Conservation (phyloP, 2,329 filamentous ascomycete genomes). For the Truncatella angustata region DNA sequence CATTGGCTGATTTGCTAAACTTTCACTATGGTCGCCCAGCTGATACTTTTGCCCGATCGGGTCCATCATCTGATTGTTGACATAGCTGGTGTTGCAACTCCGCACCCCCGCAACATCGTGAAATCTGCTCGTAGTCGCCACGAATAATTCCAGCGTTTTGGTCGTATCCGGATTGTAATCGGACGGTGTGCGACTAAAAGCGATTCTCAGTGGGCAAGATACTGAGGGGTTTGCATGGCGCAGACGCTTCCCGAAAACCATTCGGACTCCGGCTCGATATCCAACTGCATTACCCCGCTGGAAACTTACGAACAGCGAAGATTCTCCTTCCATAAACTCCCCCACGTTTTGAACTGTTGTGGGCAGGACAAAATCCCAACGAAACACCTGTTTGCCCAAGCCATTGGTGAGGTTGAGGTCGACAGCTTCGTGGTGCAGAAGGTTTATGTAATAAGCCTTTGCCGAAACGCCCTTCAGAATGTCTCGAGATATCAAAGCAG, state of each 20-base stretch:
- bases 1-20: conserved; percentile 1
- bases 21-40: neutral
- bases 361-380: conserved; percentile 20
- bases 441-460: neutral
- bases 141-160: conserved; percentile 17
- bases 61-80: neutral
- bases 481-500: too few relatives aligned
- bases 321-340: conserved; percentile 29
- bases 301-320: conserved; percentile 14
- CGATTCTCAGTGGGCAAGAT: conserved; percentile 1
- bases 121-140: conserved; percentile 8
- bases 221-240: conserved; percentile 19
- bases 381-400: neutral
- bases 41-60: neutral
- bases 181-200: neutral
- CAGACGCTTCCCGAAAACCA: conserved; percentile 16
- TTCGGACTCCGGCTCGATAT: conserved; percentile 4
- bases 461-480: too few relatives aligned
- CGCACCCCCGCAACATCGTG: neutral
- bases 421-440: too few relatives aligned
- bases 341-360: conserved; percentile 38
- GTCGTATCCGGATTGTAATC: conserved; percentile 14
- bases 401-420: neutral
- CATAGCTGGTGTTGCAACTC: neutral
- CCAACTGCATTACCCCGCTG: conserved; percentile 5